phyloP scores from a whole-genome alignment of 2,329 filamentous ascomycete genomes.

The Orbilia brochopaga region DNA sequence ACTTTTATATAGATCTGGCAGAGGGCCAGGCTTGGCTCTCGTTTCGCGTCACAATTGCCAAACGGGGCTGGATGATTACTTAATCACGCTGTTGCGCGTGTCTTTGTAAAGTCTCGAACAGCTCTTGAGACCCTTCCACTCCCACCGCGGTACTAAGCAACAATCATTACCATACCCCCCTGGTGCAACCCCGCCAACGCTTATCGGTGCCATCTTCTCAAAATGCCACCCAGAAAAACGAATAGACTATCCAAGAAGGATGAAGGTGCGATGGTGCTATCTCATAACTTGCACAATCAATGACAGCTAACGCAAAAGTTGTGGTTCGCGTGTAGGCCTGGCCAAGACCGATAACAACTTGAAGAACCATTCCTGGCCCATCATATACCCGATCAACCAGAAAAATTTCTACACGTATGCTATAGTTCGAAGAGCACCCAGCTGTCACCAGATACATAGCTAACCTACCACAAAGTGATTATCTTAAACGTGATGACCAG shows the following conservation, averaged over 20 bases:
- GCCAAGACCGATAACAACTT: conserved; percentile 98
- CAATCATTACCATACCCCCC: not conserved
- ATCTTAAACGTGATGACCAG: conserved; percentile 97
- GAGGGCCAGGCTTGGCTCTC: too few species aligned
- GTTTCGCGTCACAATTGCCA: too few species aligned
- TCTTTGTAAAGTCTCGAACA: too few species aligned
- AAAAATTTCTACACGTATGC: conserved; percentile 98
- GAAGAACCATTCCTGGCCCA: conserved; percentile 92
- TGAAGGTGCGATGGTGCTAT: conserved; percentile 26
- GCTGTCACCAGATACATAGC: not conserved
- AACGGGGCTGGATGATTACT: not conserved
- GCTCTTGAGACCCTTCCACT: too few species aligned
- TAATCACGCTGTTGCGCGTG: not conserved
- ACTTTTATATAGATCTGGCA: too few species aligned
- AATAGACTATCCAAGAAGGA: conserved; percentile 42
- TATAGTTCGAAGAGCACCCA: not conserved
- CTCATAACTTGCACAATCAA: not conserved
- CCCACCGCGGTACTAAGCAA: too few species aligned
- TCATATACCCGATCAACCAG: conserved; percentile 92
- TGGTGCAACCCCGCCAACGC: not conserved
- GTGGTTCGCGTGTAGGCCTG: conserved; percentile 69
- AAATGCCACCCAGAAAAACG: conserved; percentile 43
- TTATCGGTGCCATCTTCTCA: not conserved
- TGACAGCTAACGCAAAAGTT: not conserved
- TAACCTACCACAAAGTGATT: conserved; percentile 70